Base-by-base conservation (phyloP, 208 protist genomes). In the Trypanosoma melophagium region DNA sequence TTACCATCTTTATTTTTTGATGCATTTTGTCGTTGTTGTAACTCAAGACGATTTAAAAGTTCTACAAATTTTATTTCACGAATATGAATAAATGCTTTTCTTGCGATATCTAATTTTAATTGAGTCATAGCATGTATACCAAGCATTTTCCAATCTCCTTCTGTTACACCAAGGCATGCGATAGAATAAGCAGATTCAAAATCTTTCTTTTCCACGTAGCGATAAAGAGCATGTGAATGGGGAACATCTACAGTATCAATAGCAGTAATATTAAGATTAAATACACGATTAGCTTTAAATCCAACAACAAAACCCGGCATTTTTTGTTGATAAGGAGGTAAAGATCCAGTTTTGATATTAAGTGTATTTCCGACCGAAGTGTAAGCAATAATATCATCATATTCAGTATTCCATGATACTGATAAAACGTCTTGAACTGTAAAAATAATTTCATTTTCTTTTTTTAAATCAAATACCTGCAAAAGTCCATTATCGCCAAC, bases 361-460 rank as follows among this genome's bases (percentile, higher is more conserved):
- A 99, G 66, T 52, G 61, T 77, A 44, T 86, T 89, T 61, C 83
- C 84, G 16, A 83, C 79, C 0, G 77, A 84, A 1, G 89, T 93
- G 77, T 94, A 99, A 62, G 95, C 97, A 49, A 99, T 86, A 79
- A 98, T 97, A 69, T 98, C 92, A 25, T 97, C 94, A 71, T 97
- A 82, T 57, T 98, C 87, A 8, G 83, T 82, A 79, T 98, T 98
- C 87, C 93, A 99, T 19, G 92, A 76, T 17, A 98, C 96, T n/a
- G 87, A 81, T 40, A 79, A 89, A 24, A 92, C 94, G 68, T 96
- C 81, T 21, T 60, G 57, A 66, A 97, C 96, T 25, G 93, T 79
- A 76, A 97, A 98, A 40, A 98, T 54, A 5, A 98, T 79, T 63
- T 94, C 86, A 57, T 86, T 92, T 41, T 89, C 96, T 16, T 84